A percentile compares a stretch with the other conserved stretches of the same genome.
Conservation (phyloP, 345 rosid genomes). For the Eucalyptus albens region DNA sequence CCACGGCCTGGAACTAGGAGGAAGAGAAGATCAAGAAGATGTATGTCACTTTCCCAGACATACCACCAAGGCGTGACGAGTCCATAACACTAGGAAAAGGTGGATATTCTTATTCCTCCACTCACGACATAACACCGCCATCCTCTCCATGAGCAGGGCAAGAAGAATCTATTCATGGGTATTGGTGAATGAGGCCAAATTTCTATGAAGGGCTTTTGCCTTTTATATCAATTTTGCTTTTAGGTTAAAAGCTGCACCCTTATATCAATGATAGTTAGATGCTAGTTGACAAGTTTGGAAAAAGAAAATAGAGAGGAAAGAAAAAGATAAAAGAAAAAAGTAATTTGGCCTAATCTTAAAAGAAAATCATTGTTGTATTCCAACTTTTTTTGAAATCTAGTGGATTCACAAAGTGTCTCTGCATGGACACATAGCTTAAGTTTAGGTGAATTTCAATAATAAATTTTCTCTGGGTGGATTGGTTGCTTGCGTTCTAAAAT, state of each 20-base stretch:
- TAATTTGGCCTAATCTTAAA: neutral
- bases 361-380: neutral
- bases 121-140: neutral
- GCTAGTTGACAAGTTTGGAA: neutral
- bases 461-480: neutral
- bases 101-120: neutral
- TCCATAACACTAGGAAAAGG: neutral
- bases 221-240: neutral
- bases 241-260: neutral
- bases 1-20: neutral
- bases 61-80: neutral
- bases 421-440: neutral
- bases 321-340: neutral
- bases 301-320: neutral
- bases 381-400: too few relatives aligned
- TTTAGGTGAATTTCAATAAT: too few relatives aligned
- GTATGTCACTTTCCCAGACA: neutral
- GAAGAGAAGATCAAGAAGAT: neutral
- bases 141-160: neutral
- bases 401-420: rapidly evolving
- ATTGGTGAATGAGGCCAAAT: neutral
- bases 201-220: neutral
- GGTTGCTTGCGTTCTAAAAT: neutral
- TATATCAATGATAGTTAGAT: neutral
- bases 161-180: neutral